Conservation (phyloP, 345 rosid genomes). For the Psidium guajava region DNA sequence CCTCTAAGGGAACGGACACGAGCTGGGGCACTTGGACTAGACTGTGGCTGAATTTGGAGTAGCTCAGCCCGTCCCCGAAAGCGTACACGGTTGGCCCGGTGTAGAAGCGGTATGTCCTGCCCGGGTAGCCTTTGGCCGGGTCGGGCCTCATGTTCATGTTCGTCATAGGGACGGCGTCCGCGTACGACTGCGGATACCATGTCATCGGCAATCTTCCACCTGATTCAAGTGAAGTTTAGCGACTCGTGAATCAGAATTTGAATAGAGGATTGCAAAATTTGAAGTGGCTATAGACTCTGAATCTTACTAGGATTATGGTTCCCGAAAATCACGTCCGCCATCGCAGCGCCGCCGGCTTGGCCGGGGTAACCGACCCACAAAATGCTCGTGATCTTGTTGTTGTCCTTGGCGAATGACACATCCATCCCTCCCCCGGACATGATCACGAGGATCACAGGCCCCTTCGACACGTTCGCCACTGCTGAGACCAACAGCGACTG, state of each 20-base stretch:
- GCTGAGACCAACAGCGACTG: constrained; percentile 47
- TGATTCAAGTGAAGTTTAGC: neutral
- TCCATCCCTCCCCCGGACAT: constrained; percentile 97
- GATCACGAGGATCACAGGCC: constrained; percentile 81
- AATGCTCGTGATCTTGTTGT: constrained; percentile 54
- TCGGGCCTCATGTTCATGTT: constrained; percentile 95
- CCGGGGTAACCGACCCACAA: constrained; percentile 97
- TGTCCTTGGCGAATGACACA: constrained; percentile 51
- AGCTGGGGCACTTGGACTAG: constrained; percentile 44
- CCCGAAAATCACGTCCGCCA: constrained; percentile 77
- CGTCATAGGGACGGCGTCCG: constrained; percentile 73
- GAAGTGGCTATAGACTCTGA: neutral
- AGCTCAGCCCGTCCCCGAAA: constrained; percentile 90
- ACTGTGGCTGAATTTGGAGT: constrained; percentile 28
- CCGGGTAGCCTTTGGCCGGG: constrained; percentile 66
- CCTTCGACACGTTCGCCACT: constrained; percentile 64
- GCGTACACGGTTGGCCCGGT: constrained; percentile 69
- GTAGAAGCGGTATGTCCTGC: constrained; percentile 84
- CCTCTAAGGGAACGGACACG: constrained; percentile 33
- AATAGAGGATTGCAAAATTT: neutral
- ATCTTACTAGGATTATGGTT: constrained; percentile 68
- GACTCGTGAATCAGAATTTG: neutral
- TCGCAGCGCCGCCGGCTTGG: constrained; percentile 88
- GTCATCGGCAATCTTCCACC: constrained; percentile 95
- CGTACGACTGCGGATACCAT: constrained; percentile 85